Evolutionary conservation across 306 rosid genomes (phyloP), one percentile per base, ranked within the genome.

Genomic region (Sicyos baderoa): DNA sequence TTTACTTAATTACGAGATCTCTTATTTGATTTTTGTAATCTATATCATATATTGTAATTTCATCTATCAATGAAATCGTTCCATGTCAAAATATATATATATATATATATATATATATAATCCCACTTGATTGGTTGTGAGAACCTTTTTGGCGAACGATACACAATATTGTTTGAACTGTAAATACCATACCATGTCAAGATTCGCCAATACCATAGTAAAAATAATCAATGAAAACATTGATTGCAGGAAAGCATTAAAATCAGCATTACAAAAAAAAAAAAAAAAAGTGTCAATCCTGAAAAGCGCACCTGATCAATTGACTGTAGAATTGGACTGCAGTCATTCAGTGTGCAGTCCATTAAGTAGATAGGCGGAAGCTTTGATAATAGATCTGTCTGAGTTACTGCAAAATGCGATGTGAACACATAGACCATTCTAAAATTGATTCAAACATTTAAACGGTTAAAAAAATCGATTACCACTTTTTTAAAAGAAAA

Each of bases 291-390:
- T 64, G 35, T 42, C 47, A 56, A 21, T 19, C 61, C 58, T 71
- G 55, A 42, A 59, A 78, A 61, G 55, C 73, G 73, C 72, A 89
- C 98, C 98, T 93, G 94, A 75, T 85, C 62, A 23, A 84, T 67
- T 57, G 97, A 84, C 77, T 84, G 82, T 25, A 86, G 77, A 75
- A 86, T 82, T 80, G 83, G 76, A 77, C 79, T 79, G 80, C 98
- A 93, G 75, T 89, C 97, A 47, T 93, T 93, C 79, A 79, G 66
- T 42, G 96, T 89, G 83, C 98, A 93, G 60, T 93, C 98, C 85
- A 93, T 76, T 67, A 86, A 78, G 86, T 93, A 89, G 80, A 93
- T 76, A 61, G 69, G 51, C 7, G 98, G 97, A 80, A 93, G 81
- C 79, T 84, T 86, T 77, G 73, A 76, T 22, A 72, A 53, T 32